Conservation (phyloP, 352 stramenopile species). For the Elongisporangium anandrum region DNA sequence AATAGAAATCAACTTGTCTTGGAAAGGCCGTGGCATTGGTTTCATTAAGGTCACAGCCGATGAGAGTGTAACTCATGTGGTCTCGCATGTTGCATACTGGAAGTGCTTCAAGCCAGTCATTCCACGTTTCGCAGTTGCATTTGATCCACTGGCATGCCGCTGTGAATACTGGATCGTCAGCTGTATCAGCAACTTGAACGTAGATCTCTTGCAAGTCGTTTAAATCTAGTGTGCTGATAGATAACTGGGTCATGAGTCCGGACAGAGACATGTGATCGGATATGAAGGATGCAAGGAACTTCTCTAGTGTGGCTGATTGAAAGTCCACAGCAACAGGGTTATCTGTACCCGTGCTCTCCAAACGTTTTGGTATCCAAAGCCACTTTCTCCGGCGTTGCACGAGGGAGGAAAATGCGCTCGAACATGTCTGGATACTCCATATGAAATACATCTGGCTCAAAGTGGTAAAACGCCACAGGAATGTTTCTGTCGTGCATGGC, state of each 20-base stretch:
- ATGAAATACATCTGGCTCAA: slow-evolving; percentile 43
- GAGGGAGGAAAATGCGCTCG: slow-evolving; percentile 33
- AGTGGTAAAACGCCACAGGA: slow-evolving; percentile 45
- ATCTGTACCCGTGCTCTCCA: slow-evolving; percentile 42
- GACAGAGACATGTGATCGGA: no score
- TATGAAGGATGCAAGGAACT: slow-evolving; percentile 15
- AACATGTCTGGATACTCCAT: slow-evolving; percentile 16
- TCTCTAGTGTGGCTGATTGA: slow-evolving; percentile 22
- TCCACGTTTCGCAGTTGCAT: slow-evolving; percentile 38
- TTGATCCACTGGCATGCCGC: slow-evolving; percentile 38
- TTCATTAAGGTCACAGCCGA: slow-evolving; percentile 14
- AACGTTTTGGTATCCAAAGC: slow-evolving; percentile 24
- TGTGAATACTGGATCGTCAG: slow-evolving; percentile 20
- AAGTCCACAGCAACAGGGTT: slow-evolving; percentile 44
- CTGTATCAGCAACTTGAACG: not conserved
- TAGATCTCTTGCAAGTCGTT: not conserved
- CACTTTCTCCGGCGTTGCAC: slow-evolving; percentile 15
- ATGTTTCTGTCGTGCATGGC: slow-evolving; percentile 20
- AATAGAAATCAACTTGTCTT: slow-evolving; percentile 24
- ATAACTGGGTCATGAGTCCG: slow-evolving; percentile 1
- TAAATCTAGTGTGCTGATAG: not conserved
- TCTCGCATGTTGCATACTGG: slow-evolving; percentile 26
- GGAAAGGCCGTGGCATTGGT: slow-evolving; percentile 16
- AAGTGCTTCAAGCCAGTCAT: slow-evolving; percentile 26
- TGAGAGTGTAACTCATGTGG: slow-evolving; percentile 26